Conservation (phyloP, 192 early-diverging fungal genomes). For the Diversispora epigaea region DNA sequence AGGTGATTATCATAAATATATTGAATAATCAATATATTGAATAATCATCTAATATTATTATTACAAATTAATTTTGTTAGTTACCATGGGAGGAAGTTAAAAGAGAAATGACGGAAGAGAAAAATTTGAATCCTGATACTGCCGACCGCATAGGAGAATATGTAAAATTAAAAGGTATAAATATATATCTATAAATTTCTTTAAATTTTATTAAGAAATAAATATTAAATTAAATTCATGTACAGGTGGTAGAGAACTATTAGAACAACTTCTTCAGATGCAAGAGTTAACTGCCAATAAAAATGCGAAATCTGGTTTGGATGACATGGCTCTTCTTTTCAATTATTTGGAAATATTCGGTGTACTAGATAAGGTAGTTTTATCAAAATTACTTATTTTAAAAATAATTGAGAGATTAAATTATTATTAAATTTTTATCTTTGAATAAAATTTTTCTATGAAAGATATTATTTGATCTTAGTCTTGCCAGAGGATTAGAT, state of each 20-base stretch:
- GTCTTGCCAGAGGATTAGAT: slow-evolving; percentile 94
- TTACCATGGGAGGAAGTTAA: slow-evolving; percentile 91
- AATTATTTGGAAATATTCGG: slow-evolving; percentile 80
- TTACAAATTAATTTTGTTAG: slow-evolving; percentile 29
- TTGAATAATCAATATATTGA: not conserved
- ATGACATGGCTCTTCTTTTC: slow-evolving; percentile 85
- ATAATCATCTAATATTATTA: not conserved
- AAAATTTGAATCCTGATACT: slow-evolving; percentile 73
- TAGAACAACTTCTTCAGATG: slow-evolving; percentile 69
- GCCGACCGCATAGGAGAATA: slow-evolving; percentile 95
- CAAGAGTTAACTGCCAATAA: slow-evolving; percentile 62
- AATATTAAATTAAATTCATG: not conserved
- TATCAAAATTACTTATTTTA: not conserved
- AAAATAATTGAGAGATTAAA: not conserved
- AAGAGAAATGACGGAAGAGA: slow-evolving; percentile 92
- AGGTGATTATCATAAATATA: slow-evolving; percentile 42
- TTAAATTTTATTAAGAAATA: not conserved
- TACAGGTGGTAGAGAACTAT: slow-evolving; percentile 70
- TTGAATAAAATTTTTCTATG: not conserved
- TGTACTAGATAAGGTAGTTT: slow-evolving; percentile 54
- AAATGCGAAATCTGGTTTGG: slow-evolving; percentile 75
- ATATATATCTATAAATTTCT: not conserved
- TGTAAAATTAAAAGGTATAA: slow-evolving; percentile 71
- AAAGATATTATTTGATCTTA: slow-evolving; percentile 87
- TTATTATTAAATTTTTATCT: not conserved